These are phyloP conservation scores for Claviceps fusiformis DNA, from an alignment of 2,329 filamentous ascomycete genomes.

Conservation along the genomic window DNA sequence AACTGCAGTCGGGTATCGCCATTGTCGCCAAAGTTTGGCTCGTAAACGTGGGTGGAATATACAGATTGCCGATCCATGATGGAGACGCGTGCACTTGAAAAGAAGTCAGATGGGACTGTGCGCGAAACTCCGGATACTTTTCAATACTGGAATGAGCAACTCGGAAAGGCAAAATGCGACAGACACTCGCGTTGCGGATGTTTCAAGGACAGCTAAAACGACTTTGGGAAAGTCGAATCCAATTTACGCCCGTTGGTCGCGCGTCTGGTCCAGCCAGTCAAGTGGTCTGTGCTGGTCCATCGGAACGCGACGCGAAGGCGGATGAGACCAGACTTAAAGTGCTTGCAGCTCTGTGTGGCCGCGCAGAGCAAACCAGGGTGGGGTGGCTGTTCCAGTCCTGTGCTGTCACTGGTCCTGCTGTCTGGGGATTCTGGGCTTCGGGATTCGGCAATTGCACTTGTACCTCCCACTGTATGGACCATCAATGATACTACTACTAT, in stretches of 20 bases:
- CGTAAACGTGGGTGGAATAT: conserved; percentile 73
- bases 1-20: conserved; percentile 59
- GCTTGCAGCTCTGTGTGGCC: conserved; percentile 12
- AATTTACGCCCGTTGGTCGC: no score
- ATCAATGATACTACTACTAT: no score
- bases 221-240: background rate
- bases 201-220: background rate
- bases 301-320: background rate
- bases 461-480: no score
- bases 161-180: no score
- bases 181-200: background rate
- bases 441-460: no score
- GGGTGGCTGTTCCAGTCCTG: background rate
- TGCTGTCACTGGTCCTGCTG: no score
- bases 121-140: background rate
- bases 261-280: background rate
- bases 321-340: background rate
- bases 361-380: no score
- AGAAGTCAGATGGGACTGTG: background rate
- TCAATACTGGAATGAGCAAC: background rate
- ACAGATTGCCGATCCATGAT: conserved; percentile 78
- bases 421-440: no score
- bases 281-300: background rate
- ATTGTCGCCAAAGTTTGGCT: conserved; percentile 48
- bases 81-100: background rate